Base-by-base conservation (phyloP, 2,329 filamentous ascomycete species). In the Cladosporium colombiae region DNA sequence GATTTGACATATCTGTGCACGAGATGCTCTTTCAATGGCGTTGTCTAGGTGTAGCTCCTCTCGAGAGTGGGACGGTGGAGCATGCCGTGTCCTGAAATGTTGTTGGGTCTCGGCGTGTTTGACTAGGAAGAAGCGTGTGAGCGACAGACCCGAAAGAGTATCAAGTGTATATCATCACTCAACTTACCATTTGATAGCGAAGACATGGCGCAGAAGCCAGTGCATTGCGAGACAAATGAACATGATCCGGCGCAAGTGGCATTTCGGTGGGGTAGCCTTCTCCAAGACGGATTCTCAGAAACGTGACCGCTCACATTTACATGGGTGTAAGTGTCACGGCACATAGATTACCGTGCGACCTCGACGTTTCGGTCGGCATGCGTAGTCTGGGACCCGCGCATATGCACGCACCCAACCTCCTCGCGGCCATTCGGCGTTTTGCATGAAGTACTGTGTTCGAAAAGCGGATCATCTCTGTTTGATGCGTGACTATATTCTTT, bases 281-380 rank as follows among this genome's bases (percentile, higher is more conserved):
- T 31, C n/a, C 27, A 31, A 31, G 8, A 55, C 29, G n/a, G 52
- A 27, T 27, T 7, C 33, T 11, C 31, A 21, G 27, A 21, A 27
- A 57, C 27, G 55, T 40, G 55, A 57, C 23, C 18, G n/a, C 5
- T 57, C 55, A 40, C 14, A 35, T 40, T 33, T 21, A 10, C 16
- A 31, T 29, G 16, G 16, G 11, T 31, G 16, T 29, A 27, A 55
- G 3, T 33, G 52, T 55, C 52, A 55, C 52, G 27, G 52, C 27
- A 55, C 29, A 33, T 55, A 55, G 14, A 55, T 18, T 55, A 10
- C 31, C 55, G 55, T 57, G 55, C 33, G 33, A 57, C 55, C 21
- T 57, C 1, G 31, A 53, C 33, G 55, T 40, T 35, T 57, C 21
- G 31, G 11, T 37, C 53, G n/a, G 11, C 53, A 35, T 57, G 53